These are phyloP conservation scores for Lasiodiplodia sp. DNA, from an alignment of 2,329 filamentous ascomycete genomes.

Conservation along the genomic window DNA sequence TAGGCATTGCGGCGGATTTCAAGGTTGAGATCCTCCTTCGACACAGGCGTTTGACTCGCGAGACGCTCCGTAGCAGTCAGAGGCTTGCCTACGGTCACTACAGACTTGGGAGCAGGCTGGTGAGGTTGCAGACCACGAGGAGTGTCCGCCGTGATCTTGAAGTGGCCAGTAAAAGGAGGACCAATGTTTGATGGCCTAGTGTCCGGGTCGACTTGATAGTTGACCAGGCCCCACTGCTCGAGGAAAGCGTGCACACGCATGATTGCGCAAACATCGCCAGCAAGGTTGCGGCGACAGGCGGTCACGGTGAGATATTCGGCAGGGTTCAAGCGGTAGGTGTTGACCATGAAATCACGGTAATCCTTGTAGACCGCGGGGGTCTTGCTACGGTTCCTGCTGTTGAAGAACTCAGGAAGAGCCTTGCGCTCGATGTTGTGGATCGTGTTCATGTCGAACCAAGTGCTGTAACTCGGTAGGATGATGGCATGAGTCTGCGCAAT, in stretches of 20 bases:
- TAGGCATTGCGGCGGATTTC: conserved; percentile 95
- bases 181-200: conserved; percentile 94
- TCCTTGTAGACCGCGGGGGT: conserved; percentile 97
- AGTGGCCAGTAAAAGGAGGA: conserved; percentile 96
- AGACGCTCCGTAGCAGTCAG: conserved; percentile 74
- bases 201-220: conserved; percentile 99
- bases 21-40: conserved; percentile 86
- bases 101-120: conserved; percentile 84
- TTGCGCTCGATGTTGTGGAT: conserved; percentile 94
- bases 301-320: conserved; percentile 97
- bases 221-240: conserved; percentile 98
- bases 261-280: conserved; percentile 97
- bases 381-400: conserved; percentile 97
- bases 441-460: conserved; percentile 97
- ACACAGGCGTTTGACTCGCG: conserved; percentile 68
- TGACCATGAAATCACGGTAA: conserved; percentile 99
- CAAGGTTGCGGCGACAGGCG: conserved; percentile 91
- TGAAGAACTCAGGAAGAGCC: conserved; percentile 97
- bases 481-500: conserved; percentile 94
- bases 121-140: conserved; percentile 93
- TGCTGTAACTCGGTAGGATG: conserved; percentile 95
- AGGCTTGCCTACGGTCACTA: conserved; percentile 65
- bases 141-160: conserved; percentile 94
- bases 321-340: conserved; percentile 96
- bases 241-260: conserved; percentile 98